Conservation (phyloP, 1,284 basidiomycete species). For the Tausonia pullulans region DNA sequence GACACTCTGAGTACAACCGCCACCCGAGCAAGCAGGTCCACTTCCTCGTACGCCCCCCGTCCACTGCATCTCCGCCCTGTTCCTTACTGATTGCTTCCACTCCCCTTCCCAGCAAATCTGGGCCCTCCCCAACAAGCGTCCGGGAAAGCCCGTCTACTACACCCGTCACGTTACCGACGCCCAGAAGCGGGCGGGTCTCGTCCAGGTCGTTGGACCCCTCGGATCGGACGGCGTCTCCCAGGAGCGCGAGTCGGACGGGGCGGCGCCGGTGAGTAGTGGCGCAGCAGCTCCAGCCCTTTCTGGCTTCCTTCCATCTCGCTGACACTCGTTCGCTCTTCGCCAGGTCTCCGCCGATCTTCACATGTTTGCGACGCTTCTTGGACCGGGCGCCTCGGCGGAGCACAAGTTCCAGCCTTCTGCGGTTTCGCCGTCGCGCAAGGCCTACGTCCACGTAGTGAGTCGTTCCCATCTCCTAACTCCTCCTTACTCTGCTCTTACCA, state of each 20-base stretch:
- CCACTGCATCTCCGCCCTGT: not conserved
- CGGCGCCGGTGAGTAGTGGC: constrained; percentile 50
- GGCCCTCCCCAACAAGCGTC: constrained; percentile 50
- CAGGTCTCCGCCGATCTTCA: constrained; percentile 36
- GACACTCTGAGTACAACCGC: constrained; percentile 53
- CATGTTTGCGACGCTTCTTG: constrained; percentile 51
- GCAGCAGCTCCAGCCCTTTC: constrained; percentile 41
- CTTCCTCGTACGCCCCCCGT: constrained; percentile 42
- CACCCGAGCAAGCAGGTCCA: constrained; percentile 48
- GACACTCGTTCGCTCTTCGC: constrained; percentile 22
- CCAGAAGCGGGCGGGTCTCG: constrained; percentile 63
- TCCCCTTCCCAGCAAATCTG: constrained; percentile 52
- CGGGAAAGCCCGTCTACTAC: constrained; percentile 63
- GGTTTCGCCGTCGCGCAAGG: constrained; percentile 24
- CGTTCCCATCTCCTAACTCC: not conserved
- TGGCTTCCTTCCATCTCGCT: not conserved
- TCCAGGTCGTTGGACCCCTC: constrained; percentile 58
- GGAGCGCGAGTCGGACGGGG: constrained; percentile 54
- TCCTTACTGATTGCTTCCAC: not conserved
- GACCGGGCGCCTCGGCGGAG: constrained; percentile 43
- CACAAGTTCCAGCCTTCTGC: constrained; percentile 42
- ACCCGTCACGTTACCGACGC: constrained; percentile 71
- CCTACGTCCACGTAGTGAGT: constrained; percentile 35
- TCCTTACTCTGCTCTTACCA: not conserved
- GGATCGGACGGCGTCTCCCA: constrained; percentile 44